Percentiles rank a stretch among this genome's conserved stretches.
phyloP scores from a whole-genome alignment of 306 rosid genomes.

The Crotalaria pallida region DNA sequence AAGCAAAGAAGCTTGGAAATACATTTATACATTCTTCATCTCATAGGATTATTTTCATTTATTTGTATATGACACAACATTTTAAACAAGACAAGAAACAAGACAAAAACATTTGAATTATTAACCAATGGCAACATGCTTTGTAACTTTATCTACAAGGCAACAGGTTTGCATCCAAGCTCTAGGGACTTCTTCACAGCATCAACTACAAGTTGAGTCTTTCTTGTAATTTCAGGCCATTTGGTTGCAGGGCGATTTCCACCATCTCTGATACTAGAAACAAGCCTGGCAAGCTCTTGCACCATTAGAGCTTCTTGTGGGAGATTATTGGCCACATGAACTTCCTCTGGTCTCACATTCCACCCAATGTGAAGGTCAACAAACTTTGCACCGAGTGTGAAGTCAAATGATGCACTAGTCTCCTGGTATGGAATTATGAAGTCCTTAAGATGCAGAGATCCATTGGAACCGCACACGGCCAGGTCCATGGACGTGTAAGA shows the following conservation, averaged over 20 bases:
- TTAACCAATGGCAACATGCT: neutral
- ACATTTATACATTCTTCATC: too few species aligned
- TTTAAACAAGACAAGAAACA: too few species aligned
- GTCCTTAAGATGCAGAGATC: slow-evolving; percentile 51
- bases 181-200: slow-evolving; percentile 67
- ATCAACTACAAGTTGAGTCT: slow-evolving; percentile 62
- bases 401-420: slow-evolving; percentile 45
- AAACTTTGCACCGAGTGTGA: slow-evolving; percentile 51
- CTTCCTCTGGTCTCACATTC: slow-evolving; percentile 50
- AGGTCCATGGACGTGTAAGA: slow-evolving; percentile 66
- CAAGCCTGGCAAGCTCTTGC: slow-evolving; percentile 52
- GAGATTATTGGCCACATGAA: slow-evolving; percentile 38
- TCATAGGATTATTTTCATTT: too few species aligned
- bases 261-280: slow-evolving; percentile 28
- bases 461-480: slow-evolving; percentile 46
- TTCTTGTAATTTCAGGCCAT: slow-evolving; percentile 65
- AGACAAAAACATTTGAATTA: too few species aligned
- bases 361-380: slow-evolving; percentile 57
- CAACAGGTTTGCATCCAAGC: slow-evolving; percentile 48
- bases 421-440: slow-evolving; percentile 59
- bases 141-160: slow-evolving; percentile 27
- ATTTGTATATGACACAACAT: too few species aligned
- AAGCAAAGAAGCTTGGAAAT: too few species aligned
- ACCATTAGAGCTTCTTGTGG: slow-evolving; percentile 85
- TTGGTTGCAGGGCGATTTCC: slow-evolving; percentile 38